These are phyloP conservation scores for Torulaspora globosa DNA, from an alignment of 1,139 yeast genomes.

Conservation along the genomic window DNA sequence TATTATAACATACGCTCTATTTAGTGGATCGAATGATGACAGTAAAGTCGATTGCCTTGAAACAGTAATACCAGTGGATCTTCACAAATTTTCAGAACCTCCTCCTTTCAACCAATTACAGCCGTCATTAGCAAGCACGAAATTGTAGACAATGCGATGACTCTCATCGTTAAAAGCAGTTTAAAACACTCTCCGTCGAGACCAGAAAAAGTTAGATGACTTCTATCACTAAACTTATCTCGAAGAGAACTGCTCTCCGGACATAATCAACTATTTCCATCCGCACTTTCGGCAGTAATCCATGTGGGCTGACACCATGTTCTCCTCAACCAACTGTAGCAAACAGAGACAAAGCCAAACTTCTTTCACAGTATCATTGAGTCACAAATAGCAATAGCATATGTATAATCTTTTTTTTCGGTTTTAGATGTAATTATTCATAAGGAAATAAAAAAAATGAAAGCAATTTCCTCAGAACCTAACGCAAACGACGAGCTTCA, in stretches of 20 bases:
- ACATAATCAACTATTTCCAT: not conserved
- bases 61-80: conserved; percentile 1
- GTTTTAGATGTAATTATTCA: conserved; percentile 6
- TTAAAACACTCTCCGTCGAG: conserved; percentile 3
- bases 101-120: conserved; percentile 11
- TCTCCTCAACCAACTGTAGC: conserved; percentile 1
- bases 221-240: conserved; percentile 19
- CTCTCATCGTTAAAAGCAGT: not conserved
- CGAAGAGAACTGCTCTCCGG: conserved; percentile 1
- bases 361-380: not conserved
- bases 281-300: conserved; percentile 13
- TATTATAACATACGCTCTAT: conserved; percentile 1
- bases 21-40: not conserved
- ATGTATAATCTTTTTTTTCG: conserved; percentile 7
- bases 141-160: not conserved
- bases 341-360: not conserved
- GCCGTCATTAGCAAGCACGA: conserved; percentile 12
- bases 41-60: not conserved
- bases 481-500: conserved; percentile 78
- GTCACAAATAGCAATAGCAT: conserved; percentile 1
- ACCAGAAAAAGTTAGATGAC: conserved; percentile 17
- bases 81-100: conserved; percentile 7
- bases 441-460: conserved; percentile 8
- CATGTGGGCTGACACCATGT: conserved; percentile 11
- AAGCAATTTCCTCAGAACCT: conserved; percentile 25